A percentile compares a stretch with the other conserved stretches of the same genome.
phyloP scores from a whole-genome alignment of 768 basidiomycete genomes.

The Xerocomus brunneocitrinus region DNA sequence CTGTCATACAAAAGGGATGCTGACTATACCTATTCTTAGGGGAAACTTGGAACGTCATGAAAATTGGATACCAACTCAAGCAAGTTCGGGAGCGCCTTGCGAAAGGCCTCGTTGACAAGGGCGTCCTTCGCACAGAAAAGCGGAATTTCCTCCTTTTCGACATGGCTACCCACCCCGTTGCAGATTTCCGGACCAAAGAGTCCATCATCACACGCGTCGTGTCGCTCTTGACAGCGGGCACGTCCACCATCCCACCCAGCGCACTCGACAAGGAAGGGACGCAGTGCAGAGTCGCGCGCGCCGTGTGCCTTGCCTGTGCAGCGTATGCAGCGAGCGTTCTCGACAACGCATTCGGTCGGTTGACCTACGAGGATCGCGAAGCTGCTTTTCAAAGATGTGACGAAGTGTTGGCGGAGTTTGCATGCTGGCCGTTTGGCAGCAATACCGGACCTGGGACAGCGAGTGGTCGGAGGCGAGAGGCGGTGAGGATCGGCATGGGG shows the following conservation, averaged over 20 bases:
- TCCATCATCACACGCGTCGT: conserved; percentile 72
- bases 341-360: conserved; percentile 86
- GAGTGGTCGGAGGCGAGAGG: conserved; percentile 39
- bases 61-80: conserved; percentile 98
- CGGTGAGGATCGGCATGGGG: conserved; percentile 52
- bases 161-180: conserved; percentile 99
- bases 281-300: conserved; percentile 74
- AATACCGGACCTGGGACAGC: conserved; percentile 31
- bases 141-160: conserved; percentile 98
- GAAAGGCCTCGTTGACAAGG: conserved; percentile 97
- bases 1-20: background rate
- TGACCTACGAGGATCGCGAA: conserved; percentile 92
- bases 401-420: conserved; percentile 90
- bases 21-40: conserved; percentile 43
- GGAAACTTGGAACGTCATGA: conserved; percentile 99
- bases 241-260: conserved; percentile 68
- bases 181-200: conserved; percentile 89
- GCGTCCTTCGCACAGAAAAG: conserved; percentile 97
- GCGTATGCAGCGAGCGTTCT: conserved; percentile 94
- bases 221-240: conserved; percentile 75
- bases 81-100: conserved; percentile 97
- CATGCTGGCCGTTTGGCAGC: conserved; percentile 80
- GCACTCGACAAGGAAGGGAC: conserved; percentile 76
- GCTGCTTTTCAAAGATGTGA: conserved; percentile 91
- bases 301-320: conserved; percentile 83